Evolutionary conservation across 1,284 basidiomycete genomes (phyloP), one percentile per base, ranked within the genome.

Genomic region (Phylloporus gajari): DNA sequence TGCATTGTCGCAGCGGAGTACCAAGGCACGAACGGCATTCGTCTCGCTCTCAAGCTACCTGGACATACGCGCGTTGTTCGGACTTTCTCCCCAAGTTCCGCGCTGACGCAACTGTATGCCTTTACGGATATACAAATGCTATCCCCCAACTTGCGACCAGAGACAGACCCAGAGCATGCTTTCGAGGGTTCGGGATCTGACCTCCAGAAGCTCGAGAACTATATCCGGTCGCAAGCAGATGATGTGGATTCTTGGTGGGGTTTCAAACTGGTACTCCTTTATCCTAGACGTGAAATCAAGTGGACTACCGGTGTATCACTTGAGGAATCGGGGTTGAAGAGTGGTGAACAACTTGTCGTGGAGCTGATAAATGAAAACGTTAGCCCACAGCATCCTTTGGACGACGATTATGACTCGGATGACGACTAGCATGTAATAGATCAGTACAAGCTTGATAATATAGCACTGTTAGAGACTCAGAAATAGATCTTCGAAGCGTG

Each of bases 331-430:
- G 87, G 85, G 21, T 81, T 95, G 66, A 86, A 85, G 73, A 89
- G 88, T 32, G 93, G 88, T 7, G 92, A 89, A 21, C 93, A 93
- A 77, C 83, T 95, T 11, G 90, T 95, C 5, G 90, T 95, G 42
- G 94, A 95, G 82, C 79, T 86, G 70, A 75, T 85, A n/a, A 77
- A 76, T 30, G 68, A 66, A 68, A 75, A 46, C 65, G 53, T 68
- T 65, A 69, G 56, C 38, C 62, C 68, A 25, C 62, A 64, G 42
- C 72, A 72, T 44, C 59, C 32, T 65, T 75, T 73, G n/a, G 86
- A 87, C 67, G 90, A 91, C 71, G 90, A 91, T 42, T 91, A 91
- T 75, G 85, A 88, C 73, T 91, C 90, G 5, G 91, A 92, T 79
- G 85, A 87, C 68, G 87, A 91, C 69, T 88, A 82, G 61, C 17